These are phyloP conservation scores for Pulicaria dysenterica DNA, from an alignment of 129 eudicot genomes.

Conservation along the genomic window DNA sequence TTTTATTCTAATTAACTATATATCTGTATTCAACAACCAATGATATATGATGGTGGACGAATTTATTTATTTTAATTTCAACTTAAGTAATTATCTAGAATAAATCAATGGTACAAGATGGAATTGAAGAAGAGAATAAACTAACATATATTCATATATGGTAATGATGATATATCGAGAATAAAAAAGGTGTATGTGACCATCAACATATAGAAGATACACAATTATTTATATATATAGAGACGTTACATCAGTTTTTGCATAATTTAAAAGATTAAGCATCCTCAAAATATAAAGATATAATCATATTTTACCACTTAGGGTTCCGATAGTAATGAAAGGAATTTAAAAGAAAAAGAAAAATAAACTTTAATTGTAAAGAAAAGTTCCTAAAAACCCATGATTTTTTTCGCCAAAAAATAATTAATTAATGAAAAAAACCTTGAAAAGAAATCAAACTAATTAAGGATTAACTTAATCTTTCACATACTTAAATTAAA, in stretches of 20 bases:
- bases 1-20: too few species aligned
- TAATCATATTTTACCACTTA: constrained; percentile 37
- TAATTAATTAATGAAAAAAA: background rate
- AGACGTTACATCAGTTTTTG: constrained; percentile 33
- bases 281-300: constrained; percentile 34
- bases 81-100: background rate
- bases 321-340: constrained; percentile 36
- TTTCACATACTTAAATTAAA: background rate
- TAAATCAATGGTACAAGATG: constrained; percentile 14
- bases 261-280: constrained; percentile 30
- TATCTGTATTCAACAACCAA: constrained; percentile 11
- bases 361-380: constrained; percentile 11
- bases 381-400: constrained; percentile 18
- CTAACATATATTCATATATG: constrained; percentile 1
- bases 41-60: background rate
- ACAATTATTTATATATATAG: constrained; percentile 24
- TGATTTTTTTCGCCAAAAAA: constrained; percentile 1
- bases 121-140: constrained; percentile 21
- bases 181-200: constrained; percentile 27
- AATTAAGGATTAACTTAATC: background rate
- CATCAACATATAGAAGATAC: constrained; percentile 17
- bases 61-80: background rate
- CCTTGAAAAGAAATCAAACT: background rate
- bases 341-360: constrained; percentile 1
- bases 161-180: constrained; percentile 31